phyloP scores from a whole-genome alignment of 2,329 filamentous ascomycete genomes.

The Claviceps sp. region DNA sequence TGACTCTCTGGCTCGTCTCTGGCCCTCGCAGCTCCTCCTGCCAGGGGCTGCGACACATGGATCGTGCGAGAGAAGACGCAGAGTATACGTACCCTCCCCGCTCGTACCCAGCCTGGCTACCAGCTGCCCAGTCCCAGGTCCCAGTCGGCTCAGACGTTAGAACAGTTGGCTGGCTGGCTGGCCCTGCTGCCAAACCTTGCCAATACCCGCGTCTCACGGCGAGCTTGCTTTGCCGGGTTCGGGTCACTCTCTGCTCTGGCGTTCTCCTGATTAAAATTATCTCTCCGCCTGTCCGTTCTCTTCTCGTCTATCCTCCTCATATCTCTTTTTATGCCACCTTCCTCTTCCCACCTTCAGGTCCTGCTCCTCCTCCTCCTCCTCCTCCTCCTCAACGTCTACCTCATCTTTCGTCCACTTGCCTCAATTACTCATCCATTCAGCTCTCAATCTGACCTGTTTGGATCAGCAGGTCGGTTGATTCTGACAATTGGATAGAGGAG shows the following conservation, averaged over 20 bases:
- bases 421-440: conserved; percentile 38
- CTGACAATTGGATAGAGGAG: conserved; percentile 20
- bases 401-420: conserved; percentile 30
- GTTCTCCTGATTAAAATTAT: conserved; percentile 21
- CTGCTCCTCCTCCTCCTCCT: conserved; percentile 18
- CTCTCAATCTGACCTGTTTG: conserved; percentile 31
- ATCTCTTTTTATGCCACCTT: conserved; percentile 26
- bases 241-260: conserved; percentile 6
- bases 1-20: background rate
- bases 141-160: background rate
- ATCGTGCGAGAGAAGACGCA: background rate
- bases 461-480: conserved; percentile 21
- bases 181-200: background rate
- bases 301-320: conserved; percentile 39
- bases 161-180: background rate
- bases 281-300: conserved; percentile 44
- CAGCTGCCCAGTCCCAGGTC: background rate
- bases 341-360: conserved; percentile 23
- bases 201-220: background rate
- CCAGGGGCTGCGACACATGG: conserved; percentile 1
- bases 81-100: background rate
- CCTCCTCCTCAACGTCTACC: conserved; percentile 27
- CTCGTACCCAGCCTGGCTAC: background rate
- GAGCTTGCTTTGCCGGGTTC: conserved; percentile 3
- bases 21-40: conserved; percentile 2